Evolutionary conservation across 1,139 yeast genomes (phyloP).

Genomic region (Yamadazyma buinensis): DNA sequence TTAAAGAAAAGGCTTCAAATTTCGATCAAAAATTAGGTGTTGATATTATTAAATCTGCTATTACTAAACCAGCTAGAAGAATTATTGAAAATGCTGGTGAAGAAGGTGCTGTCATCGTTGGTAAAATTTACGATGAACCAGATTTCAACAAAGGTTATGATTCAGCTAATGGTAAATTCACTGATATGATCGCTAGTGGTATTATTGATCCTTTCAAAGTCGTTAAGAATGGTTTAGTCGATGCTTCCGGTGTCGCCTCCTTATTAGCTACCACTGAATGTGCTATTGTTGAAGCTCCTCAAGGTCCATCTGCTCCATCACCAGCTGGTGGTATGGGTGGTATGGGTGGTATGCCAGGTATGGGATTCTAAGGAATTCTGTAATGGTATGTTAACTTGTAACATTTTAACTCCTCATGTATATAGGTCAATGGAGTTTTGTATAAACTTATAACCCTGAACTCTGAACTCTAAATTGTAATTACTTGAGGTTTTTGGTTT

Average conservation of each 20-base stretch:
- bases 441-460: not conserved
- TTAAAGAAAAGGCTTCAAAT: constrained; percentile 68
- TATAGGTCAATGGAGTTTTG: constrained; percentile 10
- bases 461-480: not conserved
- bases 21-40: constrained; percentile 98
- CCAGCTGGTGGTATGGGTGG: constrained; percentile 54
- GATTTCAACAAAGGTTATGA: constrained; percentile 93
- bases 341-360: constrained; percentile 33
- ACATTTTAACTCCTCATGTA: constrained; percentile 9
- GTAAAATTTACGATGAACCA: constrained; percentile 84
- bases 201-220: constrained; percentile 99
- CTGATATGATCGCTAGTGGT: constrained; percentile 97
- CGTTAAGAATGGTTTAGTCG: constrained; percentile 94
- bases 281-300: constrained; percentile 97
- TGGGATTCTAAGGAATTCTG: constrained; percentile 17
- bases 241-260: constrained; percentile 98
- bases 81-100: constrained; percentile 98
- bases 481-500: too few species aligned
- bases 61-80: constrained; percentile 94
- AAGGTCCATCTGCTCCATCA: constrained; percentile 69
- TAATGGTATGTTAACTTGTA: too few species aligned
- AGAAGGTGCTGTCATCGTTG: constrained; percentile 97
- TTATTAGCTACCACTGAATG: constrained; percentile 98
- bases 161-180: constrained; percentile 89
- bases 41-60: constrained; percentile 91